phyloP scores from a whole-genome alignment of 1,284 basidiomycete species.

The Pterula multifida region DNA sequence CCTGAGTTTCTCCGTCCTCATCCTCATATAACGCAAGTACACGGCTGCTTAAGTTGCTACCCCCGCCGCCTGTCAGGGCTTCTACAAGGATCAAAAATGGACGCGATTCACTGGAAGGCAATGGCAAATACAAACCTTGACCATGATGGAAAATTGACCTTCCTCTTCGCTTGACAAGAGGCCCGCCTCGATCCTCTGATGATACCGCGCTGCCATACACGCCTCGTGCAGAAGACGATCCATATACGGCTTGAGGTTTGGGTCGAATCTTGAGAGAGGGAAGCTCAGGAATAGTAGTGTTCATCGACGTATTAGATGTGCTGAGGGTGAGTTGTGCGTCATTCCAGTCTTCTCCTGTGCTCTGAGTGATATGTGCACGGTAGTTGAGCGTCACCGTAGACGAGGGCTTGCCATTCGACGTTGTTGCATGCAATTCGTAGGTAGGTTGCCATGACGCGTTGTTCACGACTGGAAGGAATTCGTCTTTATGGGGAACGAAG shows the following conservation, averaged over 20 bases:
- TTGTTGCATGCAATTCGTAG: constrained; percentile 45
- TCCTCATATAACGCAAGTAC: background rate
- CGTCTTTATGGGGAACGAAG: background rate
- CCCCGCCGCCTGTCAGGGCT: background rate
- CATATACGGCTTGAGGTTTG: background rate
- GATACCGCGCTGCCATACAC: background rate
- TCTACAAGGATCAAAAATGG: background rate
- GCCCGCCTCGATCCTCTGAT: background rate
- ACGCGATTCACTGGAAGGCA: background rate
- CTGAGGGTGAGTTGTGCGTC: constrained; percentile 38
- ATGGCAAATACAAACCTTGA: background rate
- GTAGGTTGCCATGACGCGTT: constrained; percentile 37
- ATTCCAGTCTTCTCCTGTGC: constrained; percentile 51
- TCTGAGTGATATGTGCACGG: constrained; percentile 38
- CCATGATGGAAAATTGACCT: too few species aligned
- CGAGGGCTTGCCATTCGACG: constrained; percentile 28
- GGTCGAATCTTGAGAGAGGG: background rate
- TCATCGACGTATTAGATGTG: constrained; percentile 17
- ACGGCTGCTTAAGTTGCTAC: background rate
- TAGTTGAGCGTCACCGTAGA: constrained; percentile 38
- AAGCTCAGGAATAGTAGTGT: background rate
- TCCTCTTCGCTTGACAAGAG: background rate
- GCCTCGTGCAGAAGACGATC: background rate
- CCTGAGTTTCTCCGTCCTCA: constrained; percentile 11
- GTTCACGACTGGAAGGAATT: constrained; percentile 30